Base-by-base conservation (phyloP, 768 basidiomycete genomes). In the Tephrocybe sp. region DNA sequence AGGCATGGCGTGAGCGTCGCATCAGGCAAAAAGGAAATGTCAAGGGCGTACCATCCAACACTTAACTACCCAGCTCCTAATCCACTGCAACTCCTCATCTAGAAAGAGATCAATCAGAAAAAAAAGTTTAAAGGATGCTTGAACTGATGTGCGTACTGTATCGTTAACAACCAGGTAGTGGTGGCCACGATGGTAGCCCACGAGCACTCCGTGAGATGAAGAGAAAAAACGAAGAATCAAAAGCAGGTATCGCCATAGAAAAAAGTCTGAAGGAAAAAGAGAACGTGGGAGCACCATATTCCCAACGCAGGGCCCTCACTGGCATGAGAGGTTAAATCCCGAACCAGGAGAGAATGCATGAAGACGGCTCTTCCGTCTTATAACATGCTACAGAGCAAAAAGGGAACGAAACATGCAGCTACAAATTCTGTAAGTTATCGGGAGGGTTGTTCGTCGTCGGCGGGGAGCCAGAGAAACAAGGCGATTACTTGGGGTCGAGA, bases 31-130 rank as follows among this genome's bases (percentile, higher is more conserved):
- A 36, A 7, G 19, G 35, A 16, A 12, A 39, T 16, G 26, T 14
- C 12, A 35, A 42, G 30, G 31, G 33, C 53, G 23, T 39, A 54
- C 53, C 44, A 33, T 38, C 6, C 10, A 8, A 41, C 38, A 46
- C 39, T 19, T 39, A 35, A 33, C 49, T n/a, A 23, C 34, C 45
- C 34, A 34, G n/a, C 41, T 39, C 34, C 39, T 34, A 35, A 51
- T 48, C 38, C 42, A n/a, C 17, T 9, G n/a, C n/a, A n/a, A n/a
- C n/a, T n/a, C 20, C 1, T 35, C 8, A 26, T 12, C 13, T 17
- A 5, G 16, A 33, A 44, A 35, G n/a, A 41, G 4, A 16, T 43
- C 3, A n/a, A 20, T 40, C 5, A 32, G n/a, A 30, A 41, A 34
- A 31, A 3, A 16, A 9, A 30, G 14, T 42, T 4, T 7, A 16